A percentile compares a stretch with the other conserved stretches of the same genome.
Evolutionary conservation across 1,139 yeast species (phyloP).

Genomic region (Blastobotrys raffinosifermentans): DNA sequence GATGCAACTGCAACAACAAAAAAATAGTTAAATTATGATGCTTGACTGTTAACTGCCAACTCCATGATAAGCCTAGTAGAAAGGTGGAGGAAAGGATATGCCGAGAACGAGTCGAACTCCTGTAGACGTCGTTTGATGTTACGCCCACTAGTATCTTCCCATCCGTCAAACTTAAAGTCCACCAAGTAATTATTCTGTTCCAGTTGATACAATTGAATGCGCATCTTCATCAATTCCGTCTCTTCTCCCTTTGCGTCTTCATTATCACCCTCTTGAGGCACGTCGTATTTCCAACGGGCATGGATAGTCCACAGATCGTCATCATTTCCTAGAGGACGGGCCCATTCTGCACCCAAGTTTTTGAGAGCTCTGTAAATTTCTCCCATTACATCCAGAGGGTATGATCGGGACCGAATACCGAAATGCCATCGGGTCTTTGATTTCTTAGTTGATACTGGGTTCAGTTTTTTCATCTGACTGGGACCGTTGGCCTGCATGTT

Average conservation of each 20-base stretch:
- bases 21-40: conserved; percentile 7
- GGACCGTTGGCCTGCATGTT: conserved; percentile 62
- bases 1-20: background rate
- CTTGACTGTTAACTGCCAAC: conserved; percentile 76
- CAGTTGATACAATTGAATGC: conserved; percentile 88
- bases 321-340: conserved; percentile 78
- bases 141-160: conserved; percentile 51
- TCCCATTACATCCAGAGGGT: conserved; percentile 98
- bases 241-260: conserved; percentile 12
- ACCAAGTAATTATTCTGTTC: conserved; percentile 95
- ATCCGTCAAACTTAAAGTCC: conserved; percentile 96
- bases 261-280: conserved; percentile 32
- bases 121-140: conserved; percentile 34
- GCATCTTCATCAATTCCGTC: conserved; percentile 93
- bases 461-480: conserved; percentile 44
- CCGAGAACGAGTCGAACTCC: conserved; percentile 64
- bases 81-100: conserved; percentile 89
- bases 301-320: conserved; percentile 96
- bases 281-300: conserved; percentile 88
- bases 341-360: conserved; percentile 97
- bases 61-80: conserved; percentile 94
- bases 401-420: conserved; percentile 92
- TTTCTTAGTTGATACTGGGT: conserved; percentile 73
- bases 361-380: conserved; percentile 92
- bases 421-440: conserved; percentile 98